Percentiles rank a stretch among this genome's conserved stretches.
These are phyloP conservation scores for Aureobasidium namibiae DNA, from an alignment of 2,329 filamentous ascomycete genomes.

Conservation along the genomic window DNA sequence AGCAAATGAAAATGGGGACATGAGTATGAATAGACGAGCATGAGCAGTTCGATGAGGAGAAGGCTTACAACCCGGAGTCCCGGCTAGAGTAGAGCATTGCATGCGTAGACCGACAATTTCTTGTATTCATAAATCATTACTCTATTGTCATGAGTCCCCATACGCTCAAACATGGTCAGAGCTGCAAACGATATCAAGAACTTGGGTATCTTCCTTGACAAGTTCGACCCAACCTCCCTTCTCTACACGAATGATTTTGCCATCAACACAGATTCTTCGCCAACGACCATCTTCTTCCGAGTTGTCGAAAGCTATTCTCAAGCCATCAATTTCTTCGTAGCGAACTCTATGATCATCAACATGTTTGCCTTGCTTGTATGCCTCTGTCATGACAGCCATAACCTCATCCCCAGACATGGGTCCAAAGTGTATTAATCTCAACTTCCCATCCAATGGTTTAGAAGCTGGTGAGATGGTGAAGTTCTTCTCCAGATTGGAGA, in stretches of 20 bases:
- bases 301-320: constrained; percentile 61
- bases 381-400: constrained; percentile 66
- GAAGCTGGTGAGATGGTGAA: constrained; percentile 75
- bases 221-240: constrained; percentile 64
- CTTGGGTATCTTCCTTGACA: constrained; percentile 35
- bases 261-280: constrained; percentile 87
- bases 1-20: not conserved
- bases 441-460: constrained; percentile 58
- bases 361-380: constrained; percentile 51
- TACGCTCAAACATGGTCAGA: not conserved
- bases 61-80: not conserved
- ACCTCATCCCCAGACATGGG: constrained; percentile 55
- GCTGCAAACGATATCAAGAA: constrained; percentile 30
- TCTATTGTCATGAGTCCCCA: too few relatives aligned
- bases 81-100: not conserved
- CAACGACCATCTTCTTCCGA: constrained; percentile 63
- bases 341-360: constrained; percentile 49
- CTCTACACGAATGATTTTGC: constrained; percentile 71
- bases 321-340: constrained; percentile 61
- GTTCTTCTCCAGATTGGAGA: constrained; percentile 71
- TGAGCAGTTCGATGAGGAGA: not conserved
- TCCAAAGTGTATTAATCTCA: constrained; percentile 70
- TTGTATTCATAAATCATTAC: not conserved
- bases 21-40: not conserved
- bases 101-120: not conserved